Base-by-base conservation (phyloP, 768 basidiomycete genomes). In the Lactarius hatsudake region DNA sequence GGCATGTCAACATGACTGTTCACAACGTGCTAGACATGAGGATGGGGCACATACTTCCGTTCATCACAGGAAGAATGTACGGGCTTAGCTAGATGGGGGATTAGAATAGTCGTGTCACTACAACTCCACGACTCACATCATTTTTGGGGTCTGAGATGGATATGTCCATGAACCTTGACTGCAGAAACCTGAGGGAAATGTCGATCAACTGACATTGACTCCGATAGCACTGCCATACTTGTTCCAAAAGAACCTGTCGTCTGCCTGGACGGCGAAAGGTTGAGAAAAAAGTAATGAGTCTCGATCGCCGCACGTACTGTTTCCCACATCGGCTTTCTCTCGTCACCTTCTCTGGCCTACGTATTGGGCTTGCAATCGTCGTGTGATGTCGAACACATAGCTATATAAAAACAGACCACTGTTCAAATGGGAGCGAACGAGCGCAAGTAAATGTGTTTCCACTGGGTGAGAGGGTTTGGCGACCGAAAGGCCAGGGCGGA, bases 161-260 rank as follows among this genome's bases (percentile, higher is more conserved):
- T 45, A 76, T 74, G 74, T 86, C 86, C 64, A 90, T 88, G 68
- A 94, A 78, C 70, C 84, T 82, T 17, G 81, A 78, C 67, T 88
- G 87, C 66, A 90, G 74, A 71, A 83, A 84, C 73, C 82, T 83
- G 71, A 15, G 28, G 43, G 61, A 38, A 34, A 53, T 57, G 5
- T 13, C 62, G 67, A 59, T 69, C 71, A 61, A 36, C 32, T 30
- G 34, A 51, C 38, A 60, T 59, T 59, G 23, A 67, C 18, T 28
- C 20, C 65, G 18, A 17, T 30, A 30, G 59, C 5, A 30, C 60
- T 20, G 15, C 74, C 77, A 57, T 65, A 91, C 86, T 87, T 91
- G 78, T 99, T 99, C 96, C 96, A 99, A 78, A 98, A 98, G 79
- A 99, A 99, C 69, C 96, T 84, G 74, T 97, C 94, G 71, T 99